These are phyloP conservation scores for Raffaelea ambrosiae DNA, from an alignment of 2,329 filamentous ascomycete species.

Conservation along the genomic window DNA sequence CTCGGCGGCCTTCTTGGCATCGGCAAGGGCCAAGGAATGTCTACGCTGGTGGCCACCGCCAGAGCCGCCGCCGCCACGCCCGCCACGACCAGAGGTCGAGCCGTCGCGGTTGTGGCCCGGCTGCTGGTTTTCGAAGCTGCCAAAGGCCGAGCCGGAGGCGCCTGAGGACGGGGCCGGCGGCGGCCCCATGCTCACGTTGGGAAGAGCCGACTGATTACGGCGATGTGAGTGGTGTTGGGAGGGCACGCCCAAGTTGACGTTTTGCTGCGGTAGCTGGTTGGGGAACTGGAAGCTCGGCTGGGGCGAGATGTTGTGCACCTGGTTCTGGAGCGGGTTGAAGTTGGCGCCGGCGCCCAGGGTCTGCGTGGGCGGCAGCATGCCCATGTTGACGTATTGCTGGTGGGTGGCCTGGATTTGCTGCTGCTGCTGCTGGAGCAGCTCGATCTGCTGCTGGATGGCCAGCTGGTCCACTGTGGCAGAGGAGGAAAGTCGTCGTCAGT, in stretches of 20 bases:
- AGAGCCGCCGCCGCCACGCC: conserved; percentile 47
- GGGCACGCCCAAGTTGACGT: conserved; percentile 65
- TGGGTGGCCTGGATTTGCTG: conserved; percentile 95
- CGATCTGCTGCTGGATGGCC: conserved; percentile 95
- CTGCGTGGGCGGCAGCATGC: conserved; percentile 83
- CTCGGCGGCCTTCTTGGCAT: conserved; percentile 96
- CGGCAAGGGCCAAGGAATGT: conserved; percentile 87
- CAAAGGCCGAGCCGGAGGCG: conserved; percentile 68
- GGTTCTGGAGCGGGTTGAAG: conserved; percentile 71
- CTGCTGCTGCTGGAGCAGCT: conserved; percentile 93
- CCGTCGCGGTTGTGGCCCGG: conserved; percentile 55
- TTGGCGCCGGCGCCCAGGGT: conserved; percentile 57
- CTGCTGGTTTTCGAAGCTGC: conserved; percentile 61
- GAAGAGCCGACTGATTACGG: conserved; percentile 94
- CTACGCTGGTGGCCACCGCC: conserved; percentile 80
- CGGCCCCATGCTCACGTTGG: conserved; percentile 76
- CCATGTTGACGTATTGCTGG: conserved; percentile 97
- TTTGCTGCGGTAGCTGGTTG: conserved; percentile 64
- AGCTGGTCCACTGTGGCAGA: conserved; percentile 76
- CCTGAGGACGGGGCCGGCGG: conserved; percentile 89
- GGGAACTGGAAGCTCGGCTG: conserved; percentile 87
- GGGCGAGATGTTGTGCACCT: conserved; percentile 69
- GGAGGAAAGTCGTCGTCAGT: conserved; percentile 9
- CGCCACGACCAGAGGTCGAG: conserved; percentile 44
- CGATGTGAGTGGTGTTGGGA: conserved; percentile 80